These are phyloP conservation scores for Eugenia klotzschiana DNA, from an alignment of 441 rosid species.

Conservation along the genomic window DNA sequence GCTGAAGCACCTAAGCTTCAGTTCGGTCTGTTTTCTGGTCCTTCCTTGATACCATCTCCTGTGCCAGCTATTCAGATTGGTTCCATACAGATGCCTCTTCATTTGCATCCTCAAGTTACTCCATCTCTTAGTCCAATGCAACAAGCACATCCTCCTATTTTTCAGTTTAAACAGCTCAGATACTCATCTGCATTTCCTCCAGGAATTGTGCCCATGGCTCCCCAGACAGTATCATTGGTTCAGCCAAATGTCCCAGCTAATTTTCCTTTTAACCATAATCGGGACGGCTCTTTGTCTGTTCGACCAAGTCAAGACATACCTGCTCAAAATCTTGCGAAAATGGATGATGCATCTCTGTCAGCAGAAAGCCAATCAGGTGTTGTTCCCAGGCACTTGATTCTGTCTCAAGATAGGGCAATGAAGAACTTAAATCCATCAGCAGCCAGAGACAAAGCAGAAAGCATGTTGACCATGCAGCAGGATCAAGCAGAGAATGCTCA, in stretches of 20 bases:
- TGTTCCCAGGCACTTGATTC: constrained; percentile 29
- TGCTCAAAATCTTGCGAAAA: constrained; percentile 14
- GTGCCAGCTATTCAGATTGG: constrained; percentile 98
- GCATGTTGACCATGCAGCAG: constrained; percentile 15
- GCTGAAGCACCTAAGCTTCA: constrained; percentile 69
- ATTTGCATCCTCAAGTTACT: constrained; percentile 64
- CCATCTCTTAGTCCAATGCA: constrained; percentile 51
- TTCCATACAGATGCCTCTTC: constrained; percentile 98
- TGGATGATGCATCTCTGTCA: constrained; percentile 19
- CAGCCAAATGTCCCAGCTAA: constrained; percentile 33
- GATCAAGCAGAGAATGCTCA: constrained; percentile 25
- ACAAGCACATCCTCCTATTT: constrained; percentile 60
- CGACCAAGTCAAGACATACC: constrained; percentile 32
- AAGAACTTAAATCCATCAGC: constrained; percentile 26
- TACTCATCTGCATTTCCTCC: constrained; percentile 71
- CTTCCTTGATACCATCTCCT: constrained; percentile 80
- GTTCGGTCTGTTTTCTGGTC: constrained; percentile 92
- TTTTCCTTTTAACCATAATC: constrained; percentile 38
- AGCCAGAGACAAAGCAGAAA: constrained; percentile 20
- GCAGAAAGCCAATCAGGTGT: constrained; percentile 30
- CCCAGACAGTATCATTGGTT: constrained; percentile 42
- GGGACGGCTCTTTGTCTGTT: constrained; percentile 23
- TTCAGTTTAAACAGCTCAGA: constrained; percentile 84
- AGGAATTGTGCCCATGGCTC: constrained; percentile 57
- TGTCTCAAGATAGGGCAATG: constrained; percentile 25